These are phyloP conservation scores for Ceratocystis papillata DNA, from an alignment of 2,329 filamentous ascomycete species.

Conservation along the genomic window DNA sequence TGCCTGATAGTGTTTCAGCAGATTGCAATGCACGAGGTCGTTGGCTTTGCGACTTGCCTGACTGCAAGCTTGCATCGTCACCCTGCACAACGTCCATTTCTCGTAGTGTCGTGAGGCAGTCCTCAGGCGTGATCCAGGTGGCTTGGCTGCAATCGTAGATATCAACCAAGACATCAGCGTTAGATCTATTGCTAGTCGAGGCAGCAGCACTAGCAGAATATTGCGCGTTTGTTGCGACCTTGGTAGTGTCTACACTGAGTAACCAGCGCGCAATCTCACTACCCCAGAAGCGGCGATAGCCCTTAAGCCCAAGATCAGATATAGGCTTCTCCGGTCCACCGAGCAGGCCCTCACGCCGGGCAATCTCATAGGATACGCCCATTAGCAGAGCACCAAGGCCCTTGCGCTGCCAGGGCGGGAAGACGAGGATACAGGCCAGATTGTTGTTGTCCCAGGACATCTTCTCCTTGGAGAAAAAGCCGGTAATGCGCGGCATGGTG, in stretches of 20 bases:
- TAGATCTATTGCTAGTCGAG: background rate
- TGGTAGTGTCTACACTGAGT: conserved; percentile 29
- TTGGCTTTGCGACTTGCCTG: conserved; percentile 20
- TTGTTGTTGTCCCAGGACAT: conserved; percentile 99
- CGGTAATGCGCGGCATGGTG: conserved; percentile 49
- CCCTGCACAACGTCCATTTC: conserved; percentile 66
- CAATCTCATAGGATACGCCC: conserved; percentile 87
- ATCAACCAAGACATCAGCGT: conserved; percentile 44
- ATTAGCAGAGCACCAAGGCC: conserved; percentile 82
- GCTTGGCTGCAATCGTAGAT: conserved; percentile 61
- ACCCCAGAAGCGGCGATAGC: conserved; percentile 79
- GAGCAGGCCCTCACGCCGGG: conserved; percentile 66
- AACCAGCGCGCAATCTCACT: conserved; percentile 69
- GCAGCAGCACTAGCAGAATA: conserved; percentile 26
- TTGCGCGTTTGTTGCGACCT: conserved; percentile 28
- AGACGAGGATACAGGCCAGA: conserved; percentile 87
- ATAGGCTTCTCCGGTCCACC: conserved; percentile 93
- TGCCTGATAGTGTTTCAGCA: too few relatives aligned
- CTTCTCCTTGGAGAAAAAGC: conserved; percentile 99
- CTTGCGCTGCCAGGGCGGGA: conserved; percentile 88
- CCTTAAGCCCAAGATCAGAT: conserved; percentile 69
- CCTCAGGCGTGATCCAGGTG: conserved; percentile 77
- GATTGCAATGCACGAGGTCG: conserved; percentile 1
- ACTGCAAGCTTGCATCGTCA: conserved; percentile 37
- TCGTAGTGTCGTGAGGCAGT: conserved; percentile 65